Base-by-base conservation (phyloP, 2,329 filamentous ascomycete species). In the Fusarium piperis region DNA sequence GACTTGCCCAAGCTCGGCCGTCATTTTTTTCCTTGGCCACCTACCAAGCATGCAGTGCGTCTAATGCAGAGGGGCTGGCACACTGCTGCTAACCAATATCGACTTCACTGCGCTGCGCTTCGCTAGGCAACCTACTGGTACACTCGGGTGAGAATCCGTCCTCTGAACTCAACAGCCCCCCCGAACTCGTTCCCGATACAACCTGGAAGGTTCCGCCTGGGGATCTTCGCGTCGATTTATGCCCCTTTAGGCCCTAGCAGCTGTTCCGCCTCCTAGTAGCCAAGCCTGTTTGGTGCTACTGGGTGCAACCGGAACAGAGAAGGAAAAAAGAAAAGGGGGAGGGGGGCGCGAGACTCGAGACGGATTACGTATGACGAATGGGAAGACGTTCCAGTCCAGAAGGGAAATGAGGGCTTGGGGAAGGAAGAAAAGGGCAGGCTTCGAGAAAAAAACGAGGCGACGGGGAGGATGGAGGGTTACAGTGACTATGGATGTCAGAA, bases 141-240 rank as follows among this genome's bases (percentile, higher is more conserved):
- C 58, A n/a, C 26, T 60, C 69, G 69, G 69, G 36, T 52, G 52
- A 60, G 62, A 57, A 70, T 48, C 68, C 64, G 56, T 65, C 41
- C 62, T 71, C 44, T 44, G 23, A 53, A 52, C 64, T 69, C 57
- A 66, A 51, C 53, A 62, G 48, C 59, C 59, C 33, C 59, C 59
- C 33, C 48, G 36, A 62, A 38, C 20, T 48, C 7, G 51, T 44
- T 18, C 20, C 4, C 53, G 62, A 61, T 52, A 53, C 59, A 68
- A 59, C 65, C 60, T 58, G 39, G 51, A 51, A 64, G 58, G 69
- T 61, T 70, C 67, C 62, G 59, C 59, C 69, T 53, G 30, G 56
- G 39, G 56, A 71, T 73, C 63, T 64, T 64, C 66, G 44, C 59
- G 52, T 44, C 48, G 59, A 26, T 44, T 67, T 58, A 71, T 73